Conservation (phyloP, 2,329 filamentous ascomycete species). For the Dactylonectria estremocensis region DNA sequence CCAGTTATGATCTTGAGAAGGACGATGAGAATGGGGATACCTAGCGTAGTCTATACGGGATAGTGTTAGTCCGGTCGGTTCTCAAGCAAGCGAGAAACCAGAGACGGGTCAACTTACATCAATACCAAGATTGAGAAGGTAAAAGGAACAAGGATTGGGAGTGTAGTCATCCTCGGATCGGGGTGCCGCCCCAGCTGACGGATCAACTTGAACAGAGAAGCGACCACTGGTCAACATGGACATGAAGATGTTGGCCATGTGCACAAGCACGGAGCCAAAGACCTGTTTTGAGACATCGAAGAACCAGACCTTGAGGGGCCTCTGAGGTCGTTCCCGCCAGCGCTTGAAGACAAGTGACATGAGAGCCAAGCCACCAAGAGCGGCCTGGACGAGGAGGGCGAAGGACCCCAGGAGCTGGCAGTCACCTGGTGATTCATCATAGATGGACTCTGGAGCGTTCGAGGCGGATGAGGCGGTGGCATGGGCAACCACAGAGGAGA, state of each 20-base stretch:
- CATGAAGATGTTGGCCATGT: conserved; percentile 95
- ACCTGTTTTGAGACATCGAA: conserved; percentile 99
- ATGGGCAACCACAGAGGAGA: conserved; percentile 49
- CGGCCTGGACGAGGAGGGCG: conserved; percentile 89
- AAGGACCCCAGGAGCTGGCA: conserved; percentile 92
- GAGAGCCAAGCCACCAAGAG: conserved; percentile 86
- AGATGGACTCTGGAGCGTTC: conserved; percentile 38
- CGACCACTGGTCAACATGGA: conserved; percentile 94
- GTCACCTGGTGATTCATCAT: conserved; percentile 75
- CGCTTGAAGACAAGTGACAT: conserved; percentile 93
- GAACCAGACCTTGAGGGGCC: conserved; percentile 96
- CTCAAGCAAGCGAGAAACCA: not conserved
- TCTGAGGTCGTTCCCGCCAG: conserved; percentile 91
- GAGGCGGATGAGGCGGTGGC: conserved; percentile 43
- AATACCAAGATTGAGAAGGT: conserved; percentile 92
- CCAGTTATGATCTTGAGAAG: conserved; percentile 85
- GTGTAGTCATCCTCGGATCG: conserved; percentile 70
- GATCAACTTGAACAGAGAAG: conserved; percentile 76
- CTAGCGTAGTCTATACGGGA: conserved; percentile 86
- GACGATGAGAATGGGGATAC: conserved; percentile 94
- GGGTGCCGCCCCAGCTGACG: conserved; percentile 58
- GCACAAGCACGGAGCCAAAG: conserved; percentile 90
- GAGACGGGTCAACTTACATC: conserved; percentile 77
- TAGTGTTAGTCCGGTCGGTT: conserved; percentile 26
- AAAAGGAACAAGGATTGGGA: conserved; percentile 97